Evolutionary conservation across 2,329 filamentous ascomycete species (phyloP), one percentile per base, ranked within the genome.

Genomic region (Xylariaceae sp.): DNA sequence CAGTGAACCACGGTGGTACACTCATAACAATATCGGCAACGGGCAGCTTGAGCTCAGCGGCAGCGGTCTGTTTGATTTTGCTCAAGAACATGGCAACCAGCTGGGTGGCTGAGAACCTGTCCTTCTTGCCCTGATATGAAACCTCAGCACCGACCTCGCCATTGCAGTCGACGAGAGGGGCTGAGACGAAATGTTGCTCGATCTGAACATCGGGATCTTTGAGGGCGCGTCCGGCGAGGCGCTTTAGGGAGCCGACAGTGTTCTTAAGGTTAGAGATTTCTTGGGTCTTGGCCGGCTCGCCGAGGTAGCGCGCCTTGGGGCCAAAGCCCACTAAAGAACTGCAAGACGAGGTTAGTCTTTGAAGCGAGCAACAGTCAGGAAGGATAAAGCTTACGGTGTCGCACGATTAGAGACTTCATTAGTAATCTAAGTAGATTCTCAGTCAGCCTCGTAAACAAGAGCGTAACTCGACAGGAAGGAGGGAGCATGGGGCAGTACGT

Each of bases 221-320:
- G 77, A 93, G 83, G 59, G 83, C 81, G 72, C 94, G 91, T 71
- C 94, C 94, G 70, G 89, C 88, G 66, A 99, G 87, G 70, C 94
- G 91, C 81, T 96, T 96, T 69, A 99, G 84, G 64, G 86, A 92
- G 74, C 85, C 82, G 77, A 99, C 90, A 65, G 94, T 99, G 84
- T 99, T 99, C 82, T 97, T 99, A 70, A 97, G 86, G 82, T 99
- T 99, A 71, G 93, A 96, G 73, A 96, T 95, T 79, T 99, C 94
- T 79, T 97, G 93, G 64, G 93, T 97, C 85, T 97, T 97, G 65
- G 94, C 94, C 53, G 90, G 77, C 80, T 99, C 94, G 64, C 94
- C 94, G 63, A 99, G 84, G 74, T 95, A 96, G 80, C 94, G 89
- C 75, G 84, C 87, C 80, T 96, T 96, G 73, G 91, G 88, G 56